Evolutionary conservation across 371 early-diverging fungal species (phyloP).

Genomic region (Mortierella sp.): DNA sequence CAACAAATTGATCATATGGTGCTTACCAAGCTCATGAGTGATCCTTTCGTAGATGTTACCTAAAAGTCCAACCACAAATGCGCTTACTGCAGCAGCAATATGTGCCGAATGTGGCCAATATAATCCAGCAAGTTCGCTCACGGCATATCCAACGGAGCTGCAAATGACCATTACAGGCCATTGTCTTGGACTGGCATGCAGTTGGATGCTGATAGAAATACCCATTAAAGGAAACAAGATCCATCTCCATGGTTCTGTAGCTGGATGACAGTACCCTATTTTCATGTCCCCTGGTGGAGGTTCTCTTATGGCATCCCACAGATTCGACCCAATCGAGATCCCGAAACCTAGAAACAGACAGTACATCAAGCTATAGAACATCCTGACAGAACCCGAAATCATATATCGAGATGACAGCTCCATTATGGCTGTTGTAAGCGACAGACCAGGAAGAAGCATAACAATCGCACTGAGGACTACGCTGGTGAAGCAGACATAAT

Average conservation of each 20-base stretch:
- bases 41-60: constrained; percentile 68
- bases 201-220: constrained; percentile 40
- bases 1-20: not conserved
- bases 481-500: constrained; percentile 63
- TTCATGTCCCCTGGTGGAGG: constrained; percentile 32
- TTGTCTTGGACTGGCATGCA: constrained; percentile 53
- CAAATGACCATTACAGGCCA: constrained; percentile 54
- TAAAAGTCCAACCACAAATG: constrained; percentile 66
- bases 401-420: constrained; percentile 80
- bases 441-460: constrained; percentile 68
- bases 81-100: constrained; percentile 67
- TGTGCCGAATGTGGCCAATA: constrained; percentile 40
- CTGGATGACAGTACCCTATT: constrained; percentile 38
- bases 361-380: constrained; percentile 74
- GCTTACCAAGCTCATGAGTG: constrained; percentile 61
- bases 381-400: constrained; percentile 77
- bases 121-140: constrained; percentile 27
- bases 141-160: constrained; percentile 40
- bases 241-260: constrained; percentile 49
- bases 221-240: constrained; percentile 44
- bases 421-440: constrained; percentile 73
- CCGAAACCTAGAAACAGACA: constrained; percentile 77
- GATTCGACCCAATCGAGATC: constrained; percentile 68
- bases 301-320: constrained; percentile 54
- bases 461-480: constrained; percentile 66